phyloP scores from a whole-genome alignment of 1,284 basidiomycete species.

The Naganishia sp. region DNA sequence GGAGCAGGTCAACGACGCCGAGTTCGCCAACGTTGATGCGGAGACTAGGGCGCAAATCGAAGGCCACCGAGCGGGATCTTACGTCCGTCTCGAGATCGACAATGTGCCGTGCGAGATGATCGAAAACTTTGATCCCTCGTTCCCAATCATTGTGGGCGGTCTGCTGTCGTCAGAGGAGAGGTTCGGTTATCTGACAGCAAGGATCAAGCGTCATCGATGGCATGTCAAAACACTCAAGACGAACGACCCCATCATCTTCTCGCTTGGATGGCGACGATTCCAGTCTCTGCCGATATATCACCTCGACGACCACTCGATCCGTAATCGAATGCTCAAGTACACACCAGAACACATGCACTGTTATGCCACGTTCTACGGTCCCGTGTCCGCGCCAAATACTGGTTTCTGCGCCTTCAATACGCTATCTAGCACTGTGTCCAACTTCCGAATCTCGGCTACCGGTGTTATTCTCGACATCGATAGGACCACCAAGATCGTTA shows the following conservation, averaged over 20 bases:
- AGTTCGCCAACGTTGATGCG: constrained; percentile 79
- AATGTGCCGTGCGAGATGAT: constrained; percentile 89
- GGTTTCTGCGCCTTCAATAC: constrained; percentile 98
- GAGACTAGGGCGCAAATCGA: constrained; percentile 81
- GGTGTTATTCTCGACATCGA: constrained; percentile 95
- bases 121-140: constrained; percentile 87
- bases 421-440: constrained; percentile 64
- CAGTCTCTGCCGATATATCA: constrained; percentile 94
- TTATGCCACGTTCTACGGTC: constrained; percentile 94
- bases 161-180: constrained; percentile 87
- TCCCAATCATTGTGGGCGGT: constrained; percentile 90
- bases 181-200: constrained; percentile 90
- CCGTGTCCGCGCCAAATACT: constrained; percentile 87
- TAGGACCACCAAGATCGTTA: constrained; percentile 89
- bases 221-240: constrained; percentile 90
- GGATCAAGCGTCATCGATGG: constrained; percentile 97
- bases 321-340: constrained; percentile 99
- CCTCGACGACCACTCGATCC: constrained; percentile 92
- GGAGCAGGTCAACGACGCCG: constrained; percentile 77
- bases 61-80: constrained; percentile 87
- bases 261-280: constrained; percentile 94
- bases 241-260: constrained; percentile 94
- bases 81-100: constrained; percentile 86
- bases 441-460: constrained; percentile 89
- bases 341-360: constrained; percentile 99